phyloP scores from a whole-genome alignment of 176 grass and related monocot species.

The Tillandsia fasciculata region DNA sequence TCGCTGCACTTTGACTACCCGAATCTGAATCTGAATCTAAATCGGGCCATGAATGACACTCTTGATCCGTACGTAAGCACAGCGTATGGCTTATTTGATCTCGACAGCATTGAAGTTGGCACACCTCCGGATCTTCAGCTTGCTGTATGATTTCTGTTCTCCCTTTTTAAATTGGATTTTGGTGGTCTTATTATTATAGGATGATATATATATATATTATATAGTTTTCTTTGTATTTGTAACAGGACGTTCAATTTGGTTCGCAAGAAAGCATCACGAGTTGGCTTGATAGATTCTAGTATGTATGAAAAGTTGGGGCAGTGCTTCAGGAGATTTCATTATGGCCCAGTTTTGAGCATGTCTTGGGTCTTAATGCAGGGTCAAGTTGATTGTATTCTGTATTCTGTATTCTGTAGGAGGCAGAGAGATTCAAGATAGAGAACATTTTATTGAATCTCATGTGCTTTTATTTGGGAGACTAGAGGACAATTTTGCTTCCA shows the following conservation, averaged over 20 bases:
- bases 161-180: slow-evolving; percentile 6
- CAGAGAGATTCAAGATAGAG: background rate
- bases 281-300: slow-evolving; percentile 55
- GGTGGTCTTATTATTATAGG: slow-evolving; percentile 4
- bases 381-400: background rate
- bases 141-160: slow-evolving; percentile 37
- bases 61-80: slow-evolving; percentile 11
- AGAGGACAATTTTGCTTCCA: background rate
- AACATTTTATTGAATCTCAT: background rate
- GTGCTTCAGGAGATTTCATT: background rate
- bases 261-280: slow-evolving; percentile 77
- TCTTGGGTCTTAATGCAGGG: background rate
- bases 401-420: background rate
- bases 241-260: slow-evolving; percentile 62
- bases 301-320: background rate
- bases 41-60: slow-evolving; percentile 17
- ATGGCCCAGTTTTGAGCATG: background rate
- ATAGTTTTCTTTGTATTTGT: background rate
- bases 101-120: slow-evolving; percentile 33
- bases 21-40: slow-evolving; percentile 33
- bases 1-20: slow-evolving; percentile 25
- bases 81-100: slow-evolving; percentile 33
- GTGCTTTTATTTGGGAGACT: background rate
- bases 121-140: slow-evolving; percentile 60
- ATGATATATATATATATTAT: background rate